Evolutionary conservation across 768 basidiomycete genomes (phyloP).

Genomic region (Lentinula raphanica): DNA sequence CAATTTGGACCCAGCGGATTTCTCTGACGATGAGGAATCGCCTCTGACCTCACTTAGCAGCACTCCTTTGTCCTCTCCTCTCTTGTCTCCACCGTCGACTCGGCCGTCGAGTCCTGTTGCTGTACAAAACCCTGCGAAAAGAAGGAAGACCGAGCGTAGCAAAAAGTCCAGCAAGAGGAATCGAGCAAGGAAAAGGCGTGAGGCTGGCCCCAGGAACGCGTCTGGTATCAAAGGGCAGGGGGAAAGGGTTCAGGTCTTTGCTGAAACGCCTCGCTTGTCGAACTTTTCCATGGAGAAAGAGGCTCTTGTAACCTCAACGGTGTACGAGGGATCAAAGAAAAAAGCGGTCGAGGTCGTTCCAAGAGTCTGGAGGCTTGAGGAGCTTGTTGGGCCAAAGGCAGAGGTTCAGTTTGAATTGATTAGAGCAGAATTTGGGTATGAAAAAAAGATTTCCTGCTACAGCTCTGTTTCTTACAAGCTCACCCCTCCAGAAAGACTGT

Average conservation of each 20-base stretch:
- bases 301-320: not conserved
- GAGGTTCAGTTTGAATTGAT: not conserved
- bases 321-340: not conserved
- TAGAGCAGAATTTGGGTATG: not conserved
- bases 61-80: too few species aligned
- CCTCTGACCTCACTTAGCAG: too few species aligned
- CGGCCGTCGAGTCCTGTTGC: too few species aligned
- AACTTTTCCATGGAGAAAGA: not conserved
- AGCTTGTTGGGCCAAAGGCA: not conserved
- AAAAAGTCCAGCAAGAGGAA: not conserved
- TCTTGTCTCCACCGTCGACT: too few species aligned
- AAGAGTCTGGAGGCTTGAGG: not conserved
- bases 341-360: not conserved
- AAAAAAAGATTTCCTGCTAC: too few species aligned
- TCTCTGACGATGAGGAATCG: too few species aligned
- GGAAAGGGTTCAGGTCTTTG: not conserved
- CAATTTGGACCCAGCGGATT: too few species aligned
- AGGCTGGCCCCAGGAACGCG: not conserved
- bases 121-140: too few species aligned
- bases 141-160: too few species aligned
- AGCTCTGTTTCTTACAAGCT: too few species aligned
- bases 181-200: not conserved
- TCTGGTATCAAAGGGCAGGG: not conserved
- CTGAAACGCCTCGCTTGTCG: not conserved
- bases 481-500: too few species aligned